A percentile compares a stretch with the other conserved stretches of the same genome.
Evolutionary conservation across 2,329 filamentous ascomycete species (phyloP).

Genomic region (Colletotrichum falcatum): DNA sequence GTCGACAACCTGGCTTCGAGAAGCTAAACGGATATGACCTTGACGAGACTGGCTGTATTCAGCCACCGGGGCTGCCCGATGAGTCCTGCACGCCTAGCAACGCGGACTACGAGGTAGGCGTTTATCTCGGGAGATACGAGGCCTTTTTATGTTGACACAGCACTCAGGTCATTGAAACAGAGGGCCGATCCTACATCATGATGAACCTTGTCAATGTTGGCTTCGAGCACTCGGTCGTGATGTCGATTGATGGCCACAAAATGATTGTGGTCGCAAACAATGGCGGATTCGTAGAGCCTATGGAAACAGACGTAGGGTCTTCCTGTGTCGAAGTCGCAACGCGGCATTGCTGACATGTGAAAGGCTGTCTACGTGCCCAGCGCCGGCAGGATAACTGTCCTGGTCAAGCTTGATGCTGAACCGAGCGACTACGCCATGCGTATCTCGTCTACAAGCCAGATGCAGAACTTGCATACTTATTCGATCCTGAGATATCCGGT

Average conservation of each 20-base stretch:
- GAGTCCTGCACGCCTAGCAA: slow-evolving; percentile 27
- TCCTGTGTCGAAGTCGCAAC: neutral
- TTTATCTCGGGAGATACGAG: neutral
- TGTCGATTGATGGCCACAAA: slow-evolving; percentile 44
- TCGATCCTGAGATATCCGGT: slow-evolving; percentile 40
- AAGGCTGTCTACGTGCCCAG: slow-evolving; percentile 42
- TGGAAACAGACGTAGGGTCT: slow-evolving; percentile 25
- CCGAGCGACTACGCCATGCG: slow-evolving; percentile 44
- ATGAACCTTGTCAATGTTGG: slow-evolving; percentile 34
- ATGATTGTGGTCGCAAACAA: slow-evolving; percentile 45
- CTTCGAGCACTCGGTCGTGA: slow-evolving; percentile 36
- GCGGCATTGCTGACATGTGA: neutral
- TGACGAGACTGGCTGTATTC: slow-evolving; percentile 33
- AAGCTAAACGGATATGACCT: slow-evolving; percentile 12
- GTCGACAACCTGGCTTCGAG: slow-evolving; percentile 36
- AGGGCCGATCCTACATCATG: slow-evolving; percentile 31
- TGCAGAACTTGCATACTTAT: slow-evolving; percentile 45
- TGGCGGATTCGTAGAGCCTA: slow-evolving; percentile 43
- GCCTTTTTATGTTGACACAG: neutral
- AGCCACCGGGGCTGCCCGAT: slow-evolving; percentile 22
- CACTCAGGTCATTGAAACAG: slow-evolving; percentile 22
- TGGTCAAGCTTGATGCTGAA: slow-evolving; percentile 42
- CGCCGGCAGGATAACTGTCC: slow-evolving; percentile 42
- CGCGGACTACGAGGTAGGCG: slow-evolving; percentile 28
- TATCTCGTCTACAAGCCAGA: slow-evolving; percentile 43